phyloP scores from a whole-genome alignment of 441 rosid species.

The Capsella rubella region DNA sequence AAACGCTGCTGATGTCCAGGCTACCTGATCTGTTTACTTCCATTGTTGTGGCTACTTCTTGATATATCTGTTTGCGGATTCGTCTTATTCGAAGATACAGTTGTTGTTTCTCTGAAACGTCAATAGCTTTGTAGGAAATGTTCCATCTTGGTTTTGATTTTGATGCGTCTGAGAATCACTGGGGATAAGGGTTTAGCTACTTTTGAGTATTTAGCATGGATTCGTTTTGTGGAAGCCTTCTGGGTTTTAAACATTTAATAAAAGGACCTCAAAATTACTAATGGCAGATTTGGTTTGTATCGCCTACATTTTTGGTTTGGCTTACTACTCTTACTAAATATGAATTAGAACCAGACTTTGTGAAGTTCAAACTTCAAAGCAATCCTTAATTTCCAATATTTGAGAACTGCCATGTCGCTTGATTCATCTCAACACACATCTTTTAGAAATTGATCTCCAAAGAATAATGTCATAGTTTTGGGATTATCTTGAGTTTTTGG shows the following conservation, averaged over 20 bases:
- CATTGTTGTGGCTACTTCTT: slow-evolving; percentile 26
- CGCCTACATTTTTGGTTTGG: neutral
- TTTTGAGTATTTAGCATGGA: neutral
- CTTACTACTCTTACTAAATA: neutral
- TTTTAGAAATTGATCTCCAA: too few species aligned
- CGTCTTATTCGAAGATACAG: slow-evolving; percentile 13
- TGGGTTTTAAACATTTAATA: slow-evolving; percentile 18
- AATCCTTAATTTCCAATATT: neutral
- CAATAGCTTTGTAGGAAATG: slow-evolving; percentile 30
- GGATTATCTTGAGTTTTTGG: too few species aligned
- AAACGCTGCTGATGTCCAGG: slow-evolving; percentile 51
- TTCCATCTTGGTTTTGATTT: slow-evolving; percentile 24
- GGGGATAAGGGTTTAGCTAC: neutral
- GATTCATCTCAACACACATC: neutral
- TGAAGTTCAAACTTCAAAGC: too few species aligned
- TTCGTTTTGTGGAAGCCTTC: neutral
- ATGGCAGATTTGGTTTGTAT: slow-evolving; percentile 12
- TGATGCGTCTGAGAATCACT: neutral
- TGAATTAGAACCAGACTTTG: neutral
- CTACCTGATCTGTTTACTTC: slow-evolving; percentile 53
- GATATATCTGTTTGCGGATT: slow-evolving; percentile 13
- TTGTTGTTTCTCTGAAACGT: slow-evolving; percentile 28
- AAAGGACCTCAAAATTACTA: neutral
- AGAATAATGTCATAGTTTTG: too few species aligned
- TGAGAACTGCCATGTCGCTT: neutral